These are phyloP conservation scores for Graphilbum ipis-grandicollis DNA, from an alignment of 2,329 filamentous ascomycete species.

Conservation along the genomic window DNA sequence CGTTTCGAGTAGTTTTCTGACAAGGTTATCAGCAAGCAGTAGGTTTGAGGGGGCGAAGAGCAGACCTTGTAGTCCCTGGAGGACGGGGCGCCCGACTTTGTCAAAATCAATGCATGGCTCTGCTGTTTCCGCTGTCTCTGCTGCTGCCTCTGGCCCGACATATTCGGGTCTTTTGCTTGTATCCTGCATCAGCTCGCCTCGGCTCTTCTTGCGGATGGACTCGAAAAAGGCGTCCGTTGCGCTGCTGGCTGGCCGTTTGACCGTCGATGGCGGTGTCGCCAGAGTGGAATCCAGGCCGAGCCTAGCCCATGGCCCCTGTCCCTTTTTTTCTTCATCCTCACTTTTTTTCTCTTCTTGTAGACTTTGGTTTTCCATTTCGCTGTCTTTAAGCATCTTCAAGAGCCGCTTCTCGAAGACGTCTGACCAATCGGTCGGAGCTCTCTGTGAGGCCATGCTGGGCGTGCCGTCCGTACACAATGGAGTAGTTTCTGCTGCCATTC, in stretches of 20 bases:
- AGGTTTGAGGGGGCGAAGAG: no score
- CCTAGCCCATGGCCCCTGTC: no score
- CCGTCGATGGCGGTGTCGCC: conserved; percentile 5
- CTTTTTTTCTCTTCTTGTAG: not conserved
- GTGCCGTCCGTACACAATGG: not conserved
- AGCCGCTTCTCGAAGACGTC: conserved; percentile 8
- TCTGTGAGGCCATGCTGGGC: not conserved
- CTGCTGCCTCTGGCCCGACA: not conserved
- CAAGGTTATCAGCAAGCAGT: no score
- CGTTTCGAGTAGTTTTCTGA: conserved; percentile 8
- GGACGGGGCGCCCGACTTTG: not conserved
- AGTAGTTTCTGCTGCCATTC: not conserved
- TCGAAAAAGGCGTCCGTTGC: conserved; percentile 8
- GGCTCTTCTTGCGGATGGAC: conserved; percentile 4
- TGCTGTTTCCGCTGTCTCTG: not conserved
- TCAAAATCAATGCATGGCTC: not conserved
- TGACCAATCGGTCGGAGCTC: conserved; percentile 7
- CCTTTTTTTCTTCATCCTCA: no score
- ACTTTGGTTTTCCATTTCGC: not conserved
- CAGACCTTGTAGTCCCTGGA: conserved; percentile 2
- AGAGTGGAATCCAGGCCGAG: no score
- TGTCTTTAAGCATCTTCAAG: conserved; percentile 3
- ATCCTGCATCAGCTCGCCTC: not conserved
- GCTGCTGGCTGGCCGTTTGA: not conserved
- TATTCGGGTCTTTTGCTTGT: not conserved